Evolutionary conservation across 108 stramenopile species (phyloP), one percentile per base, ranked within the genome.

Genomic region (Asterionellopsis glacialis): DNA sequence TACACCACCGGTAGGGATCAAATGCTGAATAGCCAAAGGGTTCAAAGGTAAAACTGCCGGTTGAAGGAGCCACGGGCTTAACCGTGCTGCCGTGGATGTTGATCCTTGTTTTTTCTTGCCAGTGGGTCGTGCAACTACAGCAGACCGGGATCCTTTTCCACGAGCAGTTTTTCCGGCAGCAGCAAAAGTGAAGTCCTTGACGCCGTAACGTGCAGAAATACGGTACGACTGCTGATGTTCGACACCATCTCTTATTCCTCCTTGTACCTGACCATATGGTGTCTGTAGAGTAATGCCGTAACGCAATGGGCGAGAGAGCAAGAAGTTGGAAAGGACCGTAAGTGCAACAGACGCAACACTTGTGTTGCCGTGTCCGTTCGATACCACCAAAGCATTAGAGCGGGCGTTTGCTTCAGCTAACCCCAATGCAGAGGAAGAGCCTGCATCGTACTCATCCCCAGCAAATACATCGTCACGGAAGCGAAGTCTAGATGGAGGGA

Each of bases 31-130:
- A 9, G 86, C 73, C 23, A 76, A 45, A 48, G 60, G 75, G 52
- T 80, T 81, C 42, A 93, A 55, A 11, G 91, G 82, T 21, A 73
- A 82, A 4, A 81, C 57, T 19, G 84, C 59, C 18, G 91, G 91
- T 11, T 55, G 63, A 38, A 89, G 50, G 22, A 93, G 58, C 84
- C 87, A 89, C 6, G 71, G 62, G 39, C 84, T 83, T 16, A 93
- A 63, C 28, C 84, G 63, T 19, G 82, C 75, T n/a, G 91, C 82
- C 41, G 79, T 83, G 15, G 69, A 33, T 16, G 47, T 48, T 21
- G 47, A 48, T 4, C 16, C 19, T 9, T 19, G 1, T 7, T 48
- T 21, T 19, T 16, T 21, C 21, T 21, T 48, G 5, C 47, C 47
- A 9, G 21, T 9, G 4, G 47, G 9, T 48, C 16, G 19, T 9